Conservation (phyloP, 225 moss, liverwort and hornwort genomes). For the Sphagnum contortum region DNA sequence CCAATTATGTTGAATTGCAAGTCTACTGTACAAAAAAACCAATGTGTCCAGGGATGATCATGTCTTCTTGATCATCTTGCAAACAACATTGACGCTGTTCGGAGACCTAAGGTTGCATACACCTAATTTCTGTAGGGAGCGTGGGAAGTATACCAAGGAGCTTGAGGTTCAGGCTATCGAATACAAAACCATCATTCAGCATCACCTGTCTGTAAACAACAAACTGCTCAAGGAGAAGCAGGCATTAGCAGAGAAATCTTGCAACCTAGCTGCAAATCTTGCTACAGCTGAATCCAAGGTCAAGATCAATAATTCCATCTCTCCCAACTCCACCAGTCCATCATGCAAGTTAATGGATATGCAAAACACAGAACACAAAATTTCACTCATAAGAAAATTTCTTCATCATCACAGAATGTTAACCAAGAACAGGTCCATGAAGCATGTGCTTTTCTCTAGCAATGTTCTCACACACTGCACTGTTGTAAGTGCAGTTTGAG, state of each 20-base stretch:
- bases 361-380: background rate
- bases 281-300: conserved; percentile 76
- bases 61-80: too few relatives aligned
- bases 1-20: too few relatives aligned
- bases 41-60: too few relatives aligned
- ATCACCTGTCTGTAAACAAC: conserved; percentile 73
- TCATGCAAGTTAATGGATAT: background rate
- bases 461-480: too few relatives aligned
- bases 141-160: conserved; percentile 67
- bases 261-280: conserved; percentile 66
- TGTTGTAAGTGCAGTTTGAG: conserved; percentile 46
- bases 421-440: background rate
- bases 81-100: too few relatives aligned
- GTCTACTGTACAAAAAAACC: too few relatives aligned
- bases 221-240: conserved; percentile 84
- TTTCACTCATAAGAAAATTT: background rate
- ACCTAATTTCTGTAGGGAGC: conserved; percentile 29
- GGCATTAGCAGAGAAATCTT: conserved; percentile 73
- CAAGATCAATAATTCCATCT: background rate
- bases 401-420: conserved; percentile 1
- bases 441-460: too few relatives aligned
- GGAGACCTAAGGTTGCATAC: too few relatives aligned
- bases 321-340: background rate
- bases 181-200: conserved; percentile 71
- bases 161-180: conserved; percentile 70